phyloP scores from a whole-genome alignment of 2,329 filamentous ascomycete species.

The Parascedosporium putredinis region DNA sequence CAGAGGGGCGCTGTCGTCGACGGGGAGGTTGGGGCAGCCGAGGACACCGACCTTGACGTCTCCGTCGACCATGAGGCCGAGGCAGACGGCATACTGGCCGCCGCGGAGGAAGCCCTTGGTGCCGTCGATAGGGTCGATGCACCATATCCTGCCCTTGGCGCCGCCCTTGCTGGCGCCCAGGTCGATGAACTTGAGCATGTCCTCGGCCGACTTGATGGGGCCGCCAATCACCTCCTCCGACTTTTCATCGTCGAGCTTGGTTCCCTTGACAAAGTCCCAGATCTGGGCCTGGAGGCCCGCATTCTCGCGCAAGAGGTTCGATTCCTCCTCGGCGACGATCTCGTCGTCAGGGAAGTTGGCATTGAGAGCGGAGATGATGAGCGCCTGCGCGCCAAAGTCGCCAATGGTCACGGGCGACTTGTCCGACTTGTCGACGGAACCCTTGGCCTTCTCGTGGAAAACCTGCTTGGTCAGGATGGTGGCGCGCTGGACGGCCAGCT shows the following conservation, averaged over 20 bases:
- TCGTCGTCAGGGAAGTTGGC: slow-evolving; percentile 84
- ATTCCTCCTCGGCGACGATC: slow-evolving; percentile 93
- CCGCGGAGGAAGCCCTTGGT: slow-evolving; percentile 95
- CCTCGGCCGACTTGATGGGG: slow-evolving; percentile 55
- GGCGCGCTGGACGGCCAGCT: slow-evolving; percentile 79
- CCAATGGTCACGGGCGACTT: slow-evolving; percentile 95
- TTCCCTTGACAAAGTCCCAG: slow-evolving; percentile 64
- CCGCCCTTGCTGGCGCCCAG: slow-evolving; percentile 62
- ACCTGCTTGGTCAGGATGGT: slow-evolving; percentile 42
- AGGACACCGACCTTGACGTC: slow-evolving; percentile 90
- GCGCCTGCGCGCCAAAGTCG: slow-evolving; percentile 93
- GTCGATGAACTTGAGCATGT: slow-evolving; percentile 59
- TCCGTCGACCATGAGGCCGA: slow-evolving; percentile 85
- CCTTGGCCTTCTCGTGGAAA: slow-evolving; percentile 78
- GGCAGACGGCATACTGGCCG: slow-evolving; percentile 92
- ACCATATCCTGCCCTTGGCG: slow-evolving; percentile 73
- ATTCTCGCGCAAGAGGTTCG: slow-evolving; percentile 65
- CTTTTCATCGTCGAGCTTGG: slow-evolving; percentile 49
- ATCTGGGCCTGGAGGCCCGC: slow-evolving; percentile 55
- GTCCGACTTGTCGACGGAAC: slow-evolving; percentile 81
- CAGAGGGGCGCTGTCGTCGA: slow-evolving; percentile 63
- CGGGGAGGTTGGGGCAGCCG: slow-evolving; percentile 87
- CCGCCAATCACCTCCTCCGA: slow-evolving; percentile 59
- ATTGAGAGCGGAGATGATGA: slow-evolving; percentile 85
- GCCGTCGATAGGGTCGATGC: slow-evolving; percentile 93